phyloP scores from a whole-genome alignment of 23 red algal species.

The Gracilaria gracilis region DNA sequence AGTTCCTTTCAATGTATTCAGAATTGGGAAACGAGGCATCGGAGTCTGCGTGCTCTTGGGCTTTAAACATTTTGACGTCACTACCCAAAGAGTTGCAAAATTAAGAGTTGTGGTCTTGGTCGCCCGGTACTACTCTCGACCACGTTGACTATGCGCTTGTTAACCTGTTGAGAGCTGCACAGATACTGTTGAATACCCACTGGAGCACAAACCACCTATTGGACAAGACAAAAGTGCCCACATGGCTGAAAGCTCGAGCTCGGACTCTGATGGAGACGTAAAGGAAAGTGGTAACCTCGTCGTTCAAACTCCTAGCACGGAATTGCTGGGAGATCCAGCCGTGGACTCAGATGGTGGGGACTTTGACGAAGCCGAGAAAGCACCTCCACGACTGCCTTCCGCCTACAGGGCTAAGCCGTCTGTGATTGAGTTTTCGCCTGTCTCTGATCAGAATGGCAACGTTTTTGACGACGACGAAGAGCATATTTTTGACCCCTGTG shows the following conservation, averaged over 20 bases:
- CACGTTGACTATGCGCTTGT: not conserved
- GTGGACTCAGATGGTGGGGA: constrained; percentile 19
- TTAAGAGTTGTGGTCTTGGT: too few relatives aligned
- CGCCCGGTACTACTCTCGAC: not conserved
- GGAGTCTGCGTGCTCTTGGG: not conserved
- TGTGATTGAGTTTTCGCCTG: constrained; percentile 26
- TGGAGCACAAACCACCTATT: not conserved
- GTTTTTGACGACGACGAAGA: not conserved
- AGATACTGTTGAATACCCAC: not conserved
- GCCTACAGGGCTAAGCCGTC: constrained; percentile 33
- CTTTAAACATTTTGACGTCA: not conserved
- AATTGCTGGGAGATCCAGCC: not conserved
- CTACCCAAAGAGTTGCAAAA: too few relatives aligned
- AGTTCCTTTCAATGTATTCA: not conserved
- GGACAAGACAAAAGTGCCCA: not conserved
- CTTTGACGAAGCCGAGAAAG: constrained; percentile 42
- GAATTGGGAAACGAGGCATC: not conserved
- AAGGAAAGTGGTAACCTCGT: not conserved
- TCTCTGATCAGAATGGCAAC: not conserved
- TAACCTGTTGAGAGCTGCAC: not conserved
- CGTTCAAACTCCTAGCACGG: not conserved
- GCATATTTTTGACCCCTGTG: constrained; percentile 11
- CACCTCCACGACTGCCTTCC: constrained; percentile 19
- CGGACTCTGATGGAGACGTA: not conserved
- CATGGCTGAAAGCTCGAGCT: not conserved